phyloP scores from a whole-genome alignment of 192 early-diverging fungal species.

The Mortierella alpina region DNA sequence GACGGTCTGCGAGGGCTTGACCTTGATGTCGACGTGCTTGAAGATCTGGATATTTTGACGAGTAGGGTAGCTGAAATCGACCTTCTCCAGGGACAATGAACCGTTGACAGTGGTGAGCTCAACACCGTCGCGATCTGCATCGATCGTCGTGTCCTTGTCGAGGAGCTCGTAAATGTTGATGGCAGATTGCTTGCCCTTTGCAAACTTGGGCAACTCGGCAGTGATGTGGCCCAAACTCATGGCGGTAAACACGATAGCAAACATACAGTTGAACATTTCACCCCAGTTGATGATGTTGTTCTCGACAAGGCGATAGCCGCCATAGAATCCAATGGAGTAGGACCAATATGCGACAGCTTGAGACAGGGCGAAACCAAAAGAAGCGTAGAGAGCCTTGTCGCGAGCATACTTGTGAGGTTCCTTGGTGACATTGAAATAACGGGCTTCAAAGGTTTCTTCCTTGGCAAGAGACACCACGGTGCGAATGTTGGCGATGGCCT shows the following conservation, averaged over 20 bases:
- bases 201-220: constrained; percentile 77
- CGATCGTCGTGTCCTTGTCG: constrained; percentile 78
- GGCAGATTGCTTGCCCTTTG: constrained; percentile 85
- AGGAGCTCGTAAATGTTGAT: constrained; percentile 77
- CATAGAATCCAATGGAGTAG: constrained; percentile 80
- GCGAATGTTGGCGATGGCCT: constrained; percentile 87
- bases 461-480: constrained; percentile 86
- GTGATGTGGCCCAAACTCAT: constrained; percentile 72
- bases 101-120: constrained; percentile 37
- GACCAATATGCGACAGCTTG: constrained; percentile 79
- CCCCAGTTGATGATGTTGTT: constrained; percentile 56
- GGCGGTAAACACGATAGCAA: constrained; percentile 80
- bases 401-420: constrained; percentile 77
- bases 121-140: constrained; percentile 60
- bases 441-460: constrained; percentile 74
- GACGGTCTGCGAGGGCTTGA: constrained; percentile 75
- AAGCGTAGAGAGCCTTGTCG: constrained; percentile 69
- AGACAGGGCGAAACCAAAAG: constrained; percentile 81
- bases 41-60: constrained; percentile 71
- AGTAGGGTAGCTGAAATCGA: constrained; percentile 75
- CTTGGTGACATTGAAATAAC: constrained; percentile 70
- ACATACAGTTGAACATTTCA: constrained; percentile 76
- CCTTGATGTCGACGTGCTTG: constrained; percentile 60
- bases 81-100: constrained; percentile 51
- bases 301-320: constrained; percentile 74